Base-by-base conservation (phyloP, 2,329 filamentous ascomycete genomes). In the Aureobasidium sp. region DNA sequence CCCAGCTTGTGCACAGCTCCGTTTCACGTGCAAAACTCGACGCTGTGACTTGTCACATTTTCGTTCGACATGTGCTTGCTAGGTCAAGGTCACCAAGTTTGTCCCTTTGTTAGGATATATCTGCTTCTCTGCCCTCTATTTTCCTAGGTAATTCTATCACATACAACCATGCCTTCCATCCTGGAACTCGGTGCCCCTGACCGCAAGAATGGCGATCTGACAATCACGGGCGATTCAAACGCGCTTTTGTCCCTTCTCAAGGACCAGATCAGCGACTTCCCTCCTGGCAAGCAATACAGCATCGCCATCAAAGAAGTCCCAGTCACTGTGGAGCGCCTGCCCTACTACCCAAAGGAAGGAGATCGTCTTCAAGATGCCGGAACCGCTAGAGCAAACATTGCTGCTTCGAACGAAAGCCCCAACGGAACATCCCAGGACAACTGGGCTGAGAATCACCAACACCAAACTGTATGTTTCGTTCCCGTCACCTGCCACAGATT, bases 361-460 rank as follows among this genome's bases (percentile, higher is more conserved):
- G 62, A 64, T 42, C 40, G 45, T 9, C 66, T 70, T 51, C 59
- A 64, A 21, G 65, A 69, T 46, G 60, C 67, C 65, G 76, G 75
- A 47, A 74, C 72, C 31, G 71, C 75, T 3, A 70, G 76, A 58
- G 76, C 70, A 25, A 78, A 74, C 54, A 61, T 74, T 50, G 77
- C 77, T 19, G 69, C 74, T 2, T 73, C 74, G 9, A 62, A 67
- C 7, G 70, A 75, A 57, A 62, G 65, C 11, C 77, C 77, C 2
- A 62, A 77, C 60, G 77, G 77, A 37, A 79, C 76, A 0, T 69
- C 68, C 0, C 64, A 73, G n/a, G 66, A 68, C 43, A 66, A 70
- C 57, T 78, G 74, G 69, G 69, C 73, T 2, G 61, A 65, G 23
- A 65, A 69, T 0, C 73, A 79, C 63, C 62, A 70, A 0, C 68